A percentile compares a stretch with the other conserved stretches of the same genome.
Conservation (phyloP, 176 grass and related monocot species). For the Aegilops tauschii region DNA sequence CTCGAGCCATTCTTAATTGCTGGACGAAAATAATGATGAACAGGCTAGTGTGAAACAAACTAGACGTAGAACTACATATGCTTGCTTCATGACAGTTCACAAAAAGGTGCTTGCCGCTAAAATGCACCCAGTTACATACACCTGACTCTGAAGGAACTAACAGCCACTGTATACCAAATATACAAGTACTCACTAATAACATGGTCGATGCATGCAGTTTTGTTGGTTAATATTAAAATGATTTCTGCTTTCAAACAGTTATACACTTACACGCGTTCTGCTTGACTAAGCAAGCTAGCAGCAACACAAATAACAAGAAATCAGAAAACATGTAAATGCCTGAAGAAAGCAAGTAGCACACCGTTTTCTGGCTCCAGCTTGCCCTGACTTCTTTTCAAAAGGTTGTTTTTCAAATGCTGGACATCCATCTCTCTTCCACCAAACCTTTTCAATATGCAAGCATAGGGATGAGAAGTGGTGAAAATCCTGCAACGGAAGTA, state of each 20-base stretch:
- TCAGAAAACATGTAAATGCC: not conserved
- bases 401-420: constrained; percentile 78
- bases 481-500: not conserved
- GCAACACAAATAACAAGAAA: not conserved
- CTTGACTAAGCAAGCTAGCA: not conserved
- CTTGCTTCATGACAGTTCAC: not conserved
- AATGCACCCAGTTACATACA: not conserved
- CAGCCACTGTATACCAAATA: not conserved
- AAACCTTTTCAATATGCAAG: constrained; percentile 51
- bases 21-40: not conserved
- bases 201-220: not conserved
- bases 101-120: not conserved
- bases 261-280: not conserved
- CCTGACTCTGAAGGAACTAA: not conserved
- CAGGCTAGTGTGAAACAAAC: not conserved
- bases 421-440: constrained; percentile 98
- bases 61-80: not conserved
- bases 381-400: constrained; percentile 67
- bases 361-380: constrained; percentile 82
- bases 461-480: constrained; percentile 15
- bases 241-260: not conserved
- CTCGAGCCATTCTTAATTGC: not conserved
- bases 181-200: not conserved
- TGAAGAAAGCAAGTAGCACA: constrained; percentile 31
- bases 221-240: not conserved